A percentile compares a stretch with the other conserved stretches of the same genome.
Conservation (phyloP, 257 asterid genomes). For the Nicotiana tabacum region DNA sequence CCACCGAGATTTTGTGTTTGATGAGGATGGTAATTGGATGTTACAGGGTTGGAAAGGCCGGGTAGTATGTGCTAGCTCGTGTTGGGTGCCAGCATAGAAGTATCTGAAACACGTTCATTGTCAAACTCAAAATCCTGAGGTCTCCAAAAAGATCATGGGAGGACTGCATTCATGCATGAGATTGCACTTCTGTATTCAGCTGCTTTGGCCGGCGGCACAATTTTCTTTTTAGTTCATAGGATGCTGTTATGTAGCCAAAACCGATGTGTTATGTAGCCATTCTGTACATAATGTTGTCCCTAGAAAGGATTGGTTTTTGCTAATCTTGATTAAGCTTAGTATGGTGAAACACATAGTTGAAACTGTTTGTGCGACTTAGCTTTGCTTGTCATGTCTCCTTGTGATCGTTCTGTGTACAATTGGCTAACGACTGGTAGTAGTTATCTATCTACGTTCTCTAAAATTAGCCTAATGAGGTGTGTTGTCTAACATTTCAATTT, state of each 20-base stretch:
- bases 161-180: background rate
- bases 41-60: slow-evolving; percentile 97
- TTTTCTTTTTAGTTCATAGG: background rate
- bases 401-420: background rate
- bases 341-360: background rate
- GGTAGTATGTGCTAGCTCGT: slow-evolving; percentile 56
- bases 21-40: slow-evolving; percentile 81
- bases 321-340: background rate
- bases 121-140: background rate
- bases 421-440: background rate
- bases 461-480: background rate
- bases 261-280: background rate
- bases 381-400: background rate
- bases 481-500: background rate
- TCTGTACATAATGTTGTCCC: background rate
- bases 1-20: slow-evolving; percentile 65
- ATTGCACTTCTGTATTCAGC: background rate
- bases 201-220: background rate
- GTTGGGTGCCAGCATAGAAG: slow-evolving; percentile 68
- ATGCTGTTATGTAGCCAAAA: slow-evolving; percentile 7
- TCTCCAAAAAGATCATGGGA: background rate
- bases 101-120: background rate
- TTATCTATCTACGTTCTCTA: too few relatives aligned
- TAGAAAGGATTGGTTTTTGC: background rate
- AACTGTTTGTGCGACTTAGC: background rate